Evolutionary conservation across 768 basidiomycete genomes (phyloP), one percentile per base, ranked within the genome.

Genomic region (Lanmaoa rubissima): DNA sequence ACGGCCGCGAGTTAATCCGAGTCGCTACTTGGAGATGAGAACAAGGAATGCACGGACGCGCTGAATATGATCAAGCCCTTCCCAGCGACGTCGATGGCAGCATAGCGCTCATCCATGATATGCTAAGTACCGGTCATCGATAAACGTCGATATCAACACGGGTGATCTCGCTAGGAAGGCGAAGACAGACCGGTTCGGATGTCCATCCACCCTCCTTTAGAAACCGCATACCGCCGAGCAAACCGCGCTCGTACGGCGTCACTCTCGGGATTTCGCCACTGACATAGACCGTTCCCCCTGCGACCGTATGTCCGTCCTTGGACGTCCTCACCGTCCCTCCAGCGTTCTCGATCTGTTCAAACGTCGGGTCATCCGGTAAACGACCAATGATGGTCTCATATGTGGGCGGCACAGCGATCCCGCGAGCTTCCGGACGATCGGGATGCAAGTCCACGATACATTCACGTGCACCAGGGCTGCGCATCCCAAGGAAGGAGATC

Each of bases 41-140:
- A 43, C 11, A n/a, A 28, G 48, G 41, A 14, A 40, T 21, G 35
- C 12, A 79, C 90, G 69, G 57, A 90, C 86, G 92, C 85, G 75
- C 88, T 92, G 71, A 94, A 92, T 53, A 94, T 78, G 24, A 93
- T 80, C 51, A 93, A 71, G 1, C 92, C 92, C 66, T 90, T 92
- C 9, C 88, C 90, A n/a, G 77, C 76, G 0, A 94, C 86, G 69
- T 93, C 89, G 26, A 93, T 73, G 0, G 75, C 85, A 47, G 81
- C 84, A 65, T 92, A 94, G 24, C 92, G 78, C 66, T 94, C 92
- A 61, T 93, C 92, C 84, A 87, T 84, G 60, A 94, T 83, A 48
- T 86, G 78, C 88, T 92, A 24, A 24, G 21, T 24, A 55, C 5
- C 51, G 7, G 46, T 38, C 26, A 4, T 40, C 35, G 9, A 32